Evolutionary conservation across 1,284 basidiomycete species (phyloP), one percentile per base, ranked within the genome.

Genomic region (Amylostereum areolatum): DNA sequence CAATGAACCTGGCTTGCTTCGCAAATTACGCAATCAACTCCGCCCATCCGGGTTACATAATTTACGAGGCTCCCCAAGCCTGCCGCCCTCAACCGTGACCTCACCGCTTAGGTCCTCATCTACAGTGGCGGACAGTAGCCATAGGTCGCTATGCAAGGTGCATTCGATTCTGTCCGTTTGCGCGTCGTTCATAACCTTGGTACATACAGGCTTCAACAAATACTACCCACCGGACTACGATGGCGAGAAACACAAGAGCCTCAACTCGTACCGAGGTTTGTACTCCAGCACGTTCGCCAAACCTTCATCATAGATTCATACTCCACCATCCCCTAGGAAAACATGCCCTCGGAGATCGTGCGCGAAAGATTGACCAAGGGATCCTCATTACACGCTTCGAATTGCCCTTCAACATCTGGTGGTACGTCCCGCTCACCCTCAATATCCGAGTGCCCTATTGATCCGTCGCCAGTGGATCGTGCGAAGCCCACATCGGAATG

Each of bases 341-440:
- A 67, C 95, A 97, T 77, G 95, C 94, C 1, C 71, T 97, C 5
- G 94, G 93, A 8, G 88, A 91, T 64, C 77, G 96, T 52, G 97
- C 95, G 25, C 78, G 91, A 37, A 96, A 97, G 70, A 73, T 97
- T 43, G 92, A 95, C 67, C 83, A 96, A 66, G 96, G 95, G 0
- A 92, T 97, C 54, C 75, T 98, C 34, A 90, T 97, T 46, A 90
- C 89, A 31, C 88, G 96, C 28, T 95, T 96, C 61, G 92, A 96
- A 64, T 70, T 98, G 6, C 96, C 96, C 0, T 99, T 95, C 73
- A 94, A 97, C 64, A 93, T 97, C 57, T 97, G 95, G 94, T 99
- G 96, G 87, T 92, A 72, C 43, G 83, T 71, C 12, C 29, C n/a
- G 41, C 27, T 24, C 27, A 5, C 11, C 9, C 46, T 11, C 27